These are phyloP conservation scores for Plasmodium ovale DNA, from an alignment of 169 alveolate genomes.

Conservation along the genomic window DNA sequence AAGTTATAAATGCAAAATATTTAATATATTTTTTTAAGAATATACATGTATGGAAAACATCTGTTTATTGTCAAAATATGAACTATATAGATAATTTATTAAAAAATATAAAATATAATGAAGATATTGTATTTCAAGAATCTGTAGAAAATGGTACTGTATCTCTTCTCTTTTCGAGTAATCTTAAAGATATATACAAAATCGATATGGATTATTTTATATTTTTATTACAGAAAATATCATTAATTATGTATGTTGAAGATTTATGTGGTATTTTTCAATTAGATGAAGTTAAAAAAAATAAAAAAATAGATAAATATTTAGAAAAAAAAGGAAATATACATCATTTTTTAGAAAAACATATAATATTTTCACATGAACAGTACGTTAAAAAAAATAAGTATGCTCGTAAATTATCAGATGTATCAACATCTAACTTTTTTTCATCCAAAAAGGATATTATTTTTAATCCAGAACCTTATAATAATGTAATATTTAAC, in stretches of 20 bases:
- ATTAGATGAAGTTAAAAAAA: neutral
- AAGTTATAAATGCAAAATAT: conserved; percentile 32
- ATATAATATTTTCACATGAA: conserved; percentile 1
- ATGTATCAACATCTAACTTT: conserved; percentile 21
- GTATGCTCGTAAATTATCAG: conserved; percentile 49
- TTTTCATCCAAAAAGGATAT: conserved; percentile 57
- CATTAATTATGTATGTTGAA: conserved; percentile 49
- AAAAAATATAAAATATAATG: conserved; percentile 1
- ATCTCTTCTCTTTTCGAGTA: neutral
- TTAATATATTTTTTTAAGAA: conserved; percentile 53
- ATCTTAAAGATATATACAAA: neutral
- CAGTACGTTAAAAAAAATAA: conserved; percentile 21
- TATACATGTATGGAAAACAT: conserved; percentile 35
- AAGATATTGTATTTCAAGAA: conserved; percentile 18
- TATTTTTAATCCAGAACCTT: conserved; percentile 5
- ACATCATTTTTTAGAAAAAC: conserved; percentile 13
- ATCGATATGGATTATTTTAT: conserved; percentile 29
- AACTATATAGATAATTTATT: conserved; percentile 12
- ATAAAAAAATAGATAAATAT: neutral
- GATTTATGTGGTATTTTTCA: conserved; percentile 31
- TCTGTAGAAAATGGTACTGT: neutral
- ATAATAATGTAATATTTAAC: conserved; percentile 51
- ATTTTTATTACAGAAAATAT: conserved; percentile 54
- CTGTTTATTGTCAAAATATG: conserved; percentile 17
- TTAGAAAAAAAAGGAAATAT: neutral